Evolutionary conservation across 2,329 filamentous ascomycete species (phyloP), one percentile per base, ranked within the genome.

Genomic region (Penicillium sumatraense): DNA sequence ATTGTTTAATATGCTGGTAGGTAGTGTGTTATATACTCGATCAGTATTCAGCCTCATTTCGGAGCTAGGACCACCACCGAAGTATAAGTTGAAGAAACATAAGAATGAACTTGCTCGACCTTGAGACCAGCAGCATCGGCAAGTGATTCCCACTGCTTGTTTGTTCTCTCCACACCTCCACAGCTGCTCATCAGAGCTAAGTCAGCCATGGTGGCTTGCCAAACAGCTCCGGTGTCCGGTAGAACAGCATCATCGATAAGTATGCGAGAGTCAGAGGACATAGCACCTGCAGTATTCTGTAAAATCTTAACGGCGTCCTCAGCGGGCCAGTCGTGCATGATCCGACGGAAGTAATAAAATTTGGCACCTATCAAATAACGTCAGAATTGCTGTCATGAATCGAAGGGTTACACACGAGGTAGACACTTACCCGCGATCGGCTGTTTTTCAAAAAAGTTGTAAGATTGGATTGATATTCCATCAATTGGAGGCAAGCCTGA

Each of bases 191-290:
- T 66, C 60, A 68, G 57, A 1, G 50, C 27, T 10, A 66, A 24
- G 45, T 67, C 63, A 0, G 56, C 54, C 63, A 61, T 26, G 1
- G 61, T 53, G 0, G 54, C 49, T 42, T 60, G 58, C 63, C 56
- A 67, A 31, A 54, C 49, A 3, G 60, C 61, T 1, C 55, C 56
- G 11, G 42, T 59, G 24, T 77, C 62, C 1, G 76, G 74, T 8
- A 80, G 41, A 3, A 80, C 72, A 20, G 75, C 67, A n/a, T 81
- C 79, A 50, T 78, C 74, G 46, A 81, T 74, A 20, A 81, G 56
- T 20, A 81, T 68, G 13, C 65, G 61, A 0, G 75, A 78, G 4
- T 72, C 53, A 0, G 51, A 20, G 1, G 38, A 24, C 65, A 67
- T 61, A 1, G 57, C 62, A 0, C 64, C 54, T 1, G 56, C 56